These are phyloP conservation scores for Coemansia linderi DNA, from an alignment of 371 early-diverging fungal genomes.

Conservation along the genomic window DNA sequence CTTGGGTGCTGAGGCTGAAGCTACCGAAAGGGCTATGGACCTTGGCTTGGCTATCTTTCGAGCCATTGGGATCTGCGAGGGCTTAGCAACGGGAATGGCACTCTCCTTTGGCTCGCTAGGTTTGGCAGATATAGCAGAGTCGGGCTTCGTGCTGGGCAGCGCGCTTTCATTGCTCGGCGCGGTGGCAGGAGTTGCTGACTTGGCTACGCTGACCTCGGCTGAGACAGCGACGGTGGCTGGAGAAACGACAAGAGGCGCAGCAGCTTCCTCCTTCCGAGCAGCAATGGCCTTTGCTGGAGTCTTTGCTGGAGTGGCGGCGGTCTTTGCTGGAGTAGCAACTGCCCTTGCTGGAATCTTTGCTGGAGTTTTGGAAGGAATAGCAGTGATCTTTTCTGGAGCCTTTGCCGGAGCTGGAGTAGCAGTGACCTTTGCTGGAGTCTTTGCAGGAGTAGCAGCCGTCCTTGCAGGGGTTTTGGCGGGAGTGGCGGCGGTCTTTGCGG, in stretches of 20 bases:
- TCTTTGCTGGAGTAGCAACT: neutral
- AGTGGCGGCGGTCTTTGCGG: neutral
- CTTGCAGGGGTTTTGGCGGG: neutral
- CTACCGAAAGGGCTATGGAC: neutral
- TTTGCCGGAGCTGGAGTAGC: neutral
- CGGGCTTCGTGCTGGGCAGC: neutral
- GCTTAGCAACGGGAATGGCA: neutral
- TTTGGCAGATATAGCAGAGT: neutral
- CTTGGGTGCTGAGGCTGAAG: neutral
- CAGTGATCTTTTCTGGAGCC: neutral
- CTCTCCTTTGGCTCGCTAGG: neutral
- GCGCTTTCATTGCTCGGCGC: neutral
- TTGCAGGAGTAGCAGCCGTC: neutral
- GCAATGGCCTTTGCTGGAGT: neutral
- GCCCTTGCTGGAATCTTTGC: neutral
- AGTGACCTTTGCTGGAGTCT: neutral
- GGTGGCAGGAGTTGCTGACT: neutral
- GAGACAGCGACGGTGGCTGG: neutral
- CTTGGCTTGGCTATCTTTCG: conserved; percentile 7
- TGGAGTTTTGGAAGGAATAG: neutral
- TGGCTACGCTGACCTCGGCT: neutral
- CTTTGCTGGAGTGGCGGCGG: neutral
- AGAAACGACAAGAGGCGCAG: neutral
- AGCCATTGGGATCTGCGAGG: conserved; percentile 8
- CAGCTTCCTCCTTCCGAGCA: neutral